A percentile compares a stretch with the other conserved stretches of the same genome.
These are phyloP conservation scores for Ustilago sp. DNA, from an alignment of 1,284 basidiomycete species.

Conservation along the genomic window DNA sequence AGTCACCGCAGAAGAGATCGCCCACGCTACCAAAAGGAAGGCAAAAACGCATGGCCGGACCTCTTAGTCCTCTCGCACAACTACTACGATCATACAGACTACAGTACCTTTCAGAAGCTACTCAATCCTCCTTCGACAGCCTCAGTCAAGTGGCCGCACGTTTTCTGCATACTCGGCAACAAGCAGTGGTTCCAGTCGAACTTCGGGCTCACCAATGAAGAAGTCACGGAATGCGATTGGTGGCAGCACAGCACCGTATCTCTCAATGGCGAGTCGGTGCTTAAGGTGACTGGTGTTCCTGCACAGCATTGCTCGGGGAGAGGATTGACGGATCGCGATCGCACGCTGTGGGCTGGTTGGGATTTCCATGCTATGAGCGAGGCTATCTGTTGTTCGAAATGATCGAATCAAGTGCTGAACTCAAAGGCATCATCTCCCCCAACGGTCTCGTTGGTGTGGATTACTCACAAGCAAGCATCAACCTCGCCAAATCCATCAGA, in stretches of 20 bases:
- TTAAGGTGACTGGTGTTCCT: slow-evolving; percentile 52
- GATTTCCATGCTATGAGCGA: slow-evolving; percentile 36
- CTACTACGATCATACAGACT: slow-evolving; percentile 62
- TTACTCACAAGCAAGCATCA: slow-evolving; percentile 81
- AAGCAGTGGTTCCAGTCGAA: slow-evolving; percentile 52
- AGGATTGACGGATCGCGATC: slow-evolving; percentile 38
- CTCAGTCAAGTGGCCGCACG: slow-evolving; percentile 40
- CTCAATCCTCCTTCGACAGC: slow-evolving; percentile 30
- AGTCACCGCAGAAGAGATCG: slow-evolving; percentile 50
- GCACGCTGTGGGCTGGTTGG: slow-evolving; percentile 61
- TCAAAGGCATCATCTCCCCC: slow-evolving; percentile 76
- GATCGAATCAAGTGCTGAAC: slow-evolving; percentile 51
- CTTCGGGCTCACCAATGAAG: slow-evolving; percentile 32
- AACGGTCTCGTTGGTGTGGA: slow-evolving; percentile 80
- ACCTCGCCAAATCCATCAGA: slow-evolving; percentile 66
- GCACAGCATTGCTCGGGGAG: slow-evolving; percentile 59
- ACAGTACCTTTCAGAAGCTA: slow-evolving; percentile 48
- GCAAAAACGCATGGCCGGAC: slow-evolving; percentile 53
- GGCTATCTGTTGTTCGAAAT: slow-evolving; percentile 78
- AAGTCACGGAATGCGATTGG: slow-evolving; percentile 62
- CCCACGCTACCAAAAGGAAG: slow-evolving; percentile 20
- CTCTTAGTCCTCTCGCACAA: slow-evolving; percentile 57
- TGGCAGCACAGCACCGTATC: slow-evolving; percentile 50
- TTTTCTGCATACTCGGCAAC: slow-evolving; percentile 57
- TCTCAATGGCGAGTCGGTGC: slow-evolving; percentile 10